phyloP scores from a whole-genome alignment of 805 yeast species.

The Lachancea meyersii region DNA sequence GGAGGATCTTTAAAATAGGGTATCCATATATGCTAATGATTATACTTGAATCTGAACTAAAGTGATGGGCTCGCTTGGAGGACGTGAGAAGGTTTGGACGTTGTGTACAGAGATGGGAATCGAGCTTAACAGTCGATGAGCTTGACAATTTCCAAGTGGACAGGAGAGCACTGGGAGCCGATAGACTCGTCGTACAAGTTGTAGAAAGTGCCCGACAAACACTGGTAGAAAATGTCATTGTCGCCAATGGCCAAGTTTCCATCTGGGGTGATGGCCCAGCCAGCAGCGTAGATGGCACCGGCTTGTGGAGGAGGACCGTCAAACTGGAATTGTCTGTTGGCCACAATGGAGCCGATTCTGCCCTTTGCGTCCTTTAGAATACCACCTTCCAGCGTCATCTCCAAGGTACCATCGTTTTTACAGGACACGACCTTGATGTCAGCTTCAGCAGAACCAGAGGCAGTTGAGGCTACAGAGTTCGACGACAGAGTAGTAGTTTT shows the following conservation, averaged over 20 bases:
- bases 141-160: slow-evolving; percentile 45
- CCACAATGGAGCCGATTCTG: slow-evolving; percentile 65
- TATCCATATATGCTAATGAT: background rate
- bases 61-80: too few relatives aligned
- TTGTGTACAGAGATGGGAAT: too few relatives aligned
- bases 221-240: slow-evolving; percentile 53
- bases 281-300: slow-evolving; percentile 57
- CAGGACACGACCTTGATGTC: slow-evolving; percentile 23
- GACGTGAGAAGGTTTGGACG: background rate
- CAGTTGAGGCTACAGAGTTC: slow-evolving; percentile 26
- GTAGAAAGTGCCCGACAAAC: slow-evolving; percentile 61
- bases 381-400: slow-evolving; percentile 45
- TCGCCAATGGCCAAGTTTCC: slow-evolving; percentile 57
- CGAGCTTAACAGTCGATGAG: slow-evolving; percentile 43
- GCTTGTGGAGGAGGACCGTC: slow-evolving; percentile 79
- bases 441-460: slow-evolving; percentile 15
- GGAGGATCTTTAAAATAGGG: background rate
- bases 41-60: too few relatives aligned
- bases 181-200: slow-evolving; percentile 54
- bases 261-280: slow-evolving; percentile 51
- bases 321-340: slow-evolving; percentile 71
- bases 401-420: slow-evolving; percentile 36
- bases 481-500: slow-evolving; percentile 22
- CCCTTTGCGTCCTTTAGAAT: slow-evolving; percentile 49
- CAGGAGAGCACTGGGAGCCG: slow-evolving; percentile 52